These are phyloP conservation scores for Metschnikowia similis DNA, from an alignment of 805 yeast genomes.

Conservation along the genomic window DNA sequence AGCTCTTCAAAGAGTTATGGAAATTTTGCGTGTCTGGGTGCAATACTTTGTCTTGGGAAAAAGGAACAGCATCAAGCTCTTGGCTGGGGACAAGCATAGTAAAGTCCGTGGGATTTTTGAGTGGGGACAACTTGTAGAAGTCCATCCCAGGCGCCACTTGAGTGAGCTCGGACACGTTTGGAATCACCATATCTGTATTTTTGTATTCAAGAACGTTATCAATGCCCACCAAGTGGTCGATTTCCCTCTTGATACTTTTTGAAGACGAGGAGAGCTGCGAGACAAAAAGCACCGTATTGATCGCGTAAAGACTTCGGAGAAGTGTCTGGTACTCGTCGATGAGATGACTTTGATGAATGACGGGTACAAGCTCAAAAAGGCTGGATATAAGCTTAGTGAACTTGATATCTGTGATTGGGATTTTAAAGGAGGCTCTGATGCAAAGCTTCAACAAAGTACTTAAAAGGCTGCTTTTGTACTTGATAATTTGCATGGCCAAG, in stretches of 20 bases:
- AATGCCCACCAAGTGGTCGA: conserved; percentile 30
- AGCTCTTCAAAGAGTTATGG: no score
- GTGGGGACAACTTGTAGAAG: conserved; percentile 23
- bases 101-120: conserved; percentile 29
- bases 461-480: conserved; percentile 27
- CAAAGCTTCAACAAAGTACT: conserved; percentile 26
- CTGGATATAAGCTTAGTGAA: conserved; percentile 23
- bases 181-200: conserved; percentile 11
- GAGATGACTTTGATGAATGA: conserved; percentile 29
- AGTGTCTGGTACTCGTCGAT: conserved; percentile 21
- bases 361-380: conserved; percentile 30
- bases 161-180: conserved; percentile 25
- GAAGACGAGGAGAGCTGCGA: conserved; percentile 23
- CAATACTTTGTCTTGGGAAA: background rate
- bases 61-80: background rate
- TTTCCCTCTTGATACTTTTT: conserved; percentile 25
- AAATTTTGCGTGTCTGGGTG: background rate
- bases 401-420: conserved; percentile 33
- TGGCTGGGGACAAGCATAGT: conserved; percentile 27
- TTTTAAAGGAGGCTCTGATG: conserved; percentile 21
- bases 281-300: conserved; percentile 26
- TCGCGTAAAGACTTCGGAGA: conserved; percentile 25
- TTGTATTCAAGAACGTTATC: conserved; percentile 20
- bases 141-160: conserved; percentile 22
- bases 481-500: conserved; percentile 36